Base-by-base conservation (phyloP, 1,284 basidiomycete species). In the Fistulinella cinereoalba region DNA sequence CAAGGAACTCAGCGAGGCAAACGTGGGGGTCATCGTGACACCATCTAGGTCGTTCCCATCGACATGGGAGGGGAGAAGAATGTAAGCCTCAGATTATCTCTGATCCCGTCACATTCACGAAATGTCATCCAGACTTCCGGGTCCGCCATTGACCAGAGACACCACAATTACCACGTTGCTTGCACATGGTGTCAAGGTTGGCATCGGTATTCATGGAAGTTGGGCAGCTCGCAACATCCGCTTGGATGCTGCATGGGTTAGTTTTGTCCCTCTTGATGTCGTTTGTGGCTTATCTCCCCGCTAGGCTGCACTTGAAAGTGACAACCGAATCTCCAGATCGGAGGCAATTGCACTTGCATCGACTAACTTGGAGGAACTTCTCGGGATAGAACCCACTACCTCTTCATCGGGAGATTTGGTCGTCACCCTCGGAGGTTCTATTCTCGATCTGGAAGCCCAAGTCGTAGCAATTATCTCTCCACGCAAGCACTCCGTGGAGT, bases 1-100 rank as follows among this genome's bases (percentile, higher is more conserved):
- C 0, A 72, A 81, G 44, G 79, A 93, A 53, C 72, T 97, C 4
- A 84, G 80, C 0, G 69, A 77, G 37, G 83, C 85, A 1, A 68
- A 79, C 24, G 75, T 96, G 13, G 88, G 89, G 19, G 84, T 97
- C 7, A 79, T 97, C 37, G 61, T 93, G 27, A 68, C 72, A 4
- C 78, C 77, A 2, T 65, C 79, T 1, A 67, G 83, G 39, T 71
- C 83, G 2, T 87, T 81, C 74, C 83, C 85, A 0, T 53, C 58
- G 8, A 56, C 57, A 0, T 90, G 83, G 81, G 78, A 86, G 55
- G 60, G 66, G 43, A 63, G 70, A 40, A 69, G 82, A 34, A 74
- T 77, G 72, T 79, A 49, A 58, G 74, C 56, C 6, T 9, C 4
- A 6, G 6, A 6, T 7, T 25, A 12, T 33, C 13, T 18, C 33